Base-by-base conservation (phyloP, 148 eudicot species). In the Talinum fruticosum region DNA sequence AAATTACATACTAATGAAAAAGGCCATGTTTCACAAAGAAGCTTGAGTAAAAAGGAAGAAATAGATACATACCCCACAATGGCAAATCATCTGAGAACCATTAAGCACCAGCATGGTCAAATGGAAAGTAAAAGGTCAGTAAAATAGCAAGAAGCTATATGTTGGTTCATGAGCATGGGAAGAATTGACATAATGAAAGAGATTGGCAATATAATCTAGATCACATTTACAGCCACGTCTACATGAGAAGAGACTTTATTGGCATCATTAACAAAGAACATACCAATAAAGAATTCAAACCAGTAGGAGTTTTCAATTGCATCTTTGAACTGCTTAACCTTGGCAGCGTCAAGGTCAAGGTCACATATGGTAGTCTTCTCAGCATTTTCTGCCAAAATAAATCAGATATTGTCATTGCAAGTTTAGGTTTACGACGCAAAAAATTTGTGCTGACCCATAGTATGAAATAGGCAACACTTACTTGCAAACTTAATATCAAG, bases 221-320 rank as follows among this genome's bases (percentile, higher is more conserved):
- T 32, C 62, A 30, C 47, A 73, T 53, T 30, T 13, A 53, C 44
- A 35, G 34, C 57, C 37, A 1, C 32, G 34, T 21, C 19, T 4
- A 53, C 35, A 32, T 35, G 47, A 36, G 66, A 61, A 59, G 35
- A 3, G 49, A 76, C 30, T 49, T 32, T 3, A 16, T 23, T 19
- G 18, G 65, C 28, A 57, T 57, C 44, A 24, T 54, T 29, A 47
- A 45, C 24, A 57, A 28, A 73, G 35, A 32, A 82, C 91, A 80
- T 87, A 95, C 99, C 97, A 54, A 92, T 89, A 79, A 95, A 95
- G 72, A 95, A 91, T 81, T 95, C 98, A 82, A 95, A 90, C 98
- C 98, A 93, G 79, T 93, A 95, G 34, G 89, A 89, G 87, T 83
- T 92, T 75, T 90, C 97, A 82, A 95, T 88, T 76, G 97, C 99